Percentiles rank a stretch among this genome's conserved stretches.
Conservation (phyloP, 2,329 filamentous ascomycete genomes). For the Aspergillus intermedius region DNA sequence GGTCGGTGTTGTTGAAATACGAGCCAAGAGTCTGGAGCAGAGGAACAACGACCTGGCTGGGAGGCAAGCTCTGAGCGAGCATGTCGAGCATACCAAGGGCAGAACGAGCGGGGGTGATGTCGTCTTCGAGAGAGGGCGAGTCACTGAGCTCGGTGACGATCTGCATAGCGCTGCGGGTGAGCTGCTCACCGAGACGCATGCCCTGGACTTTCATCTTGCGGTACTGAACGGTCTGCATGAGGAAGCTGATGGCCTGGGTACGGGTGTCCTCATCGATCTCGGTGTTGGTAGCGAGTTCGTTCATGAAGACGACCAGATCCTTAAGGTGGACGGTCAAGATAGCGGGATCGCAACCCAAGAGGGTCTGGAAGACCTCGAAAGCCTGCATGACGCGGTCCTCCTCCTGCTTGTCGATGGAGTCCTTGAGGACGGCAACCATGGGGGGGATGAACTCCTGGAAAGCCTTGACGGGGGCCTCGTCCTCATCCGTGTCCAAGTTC, state of each 20-base stretch:
- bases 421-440: slow-evolving; percentile 86
- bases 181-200: slow-evolving; percentile 75
- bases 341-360: slow-evolving; percentile 81
- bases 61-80: slow-evolving; percentile 78
- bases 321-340: slow-evolving; percentile 80
- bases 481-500: slow-evolving; percentile 81
- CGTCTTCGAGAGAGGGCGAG: slow-evolving; percentile 63
- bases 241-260: slow-evolving; percentile 84
- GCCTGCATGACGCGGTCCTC: slow-evolving; percentile 84
- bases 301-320: slow-evolving; percentile 89
- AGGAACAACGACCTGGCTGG: slow-evolving; percentile 88
- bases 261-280: slow-evolving; percentile 77
- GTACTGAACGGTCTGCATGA: slow-evolving; percentile 87
- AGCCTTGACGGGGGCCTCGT: slow-evolving; percentile 62
- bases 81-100: slow-evolving; percentile 85
- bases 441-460: slow-evolving; percentile 76
- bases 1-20: slow-evolving; percentile 68
- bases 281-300: slow-evolving; percentile 71
- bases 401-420: slow-evolving; percentile 68
- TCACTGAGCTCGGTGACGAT: slow-evolving; percentile 84
- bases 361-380: slow-evolving; percentile 95
- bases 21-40: slow-evolving; percentile 78
- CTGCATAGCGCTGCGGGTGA: slow-evolving; percentile 81
- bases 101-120: slow-evolving; percentile 75
- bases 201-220: slow-evolving; percentile 93